Percentiles rank a stretch among this genome's conserved stretches.
Conservation (phyloP, 805 yeast genomes). For the Cyberlindnera misumaiensis region DNA sequence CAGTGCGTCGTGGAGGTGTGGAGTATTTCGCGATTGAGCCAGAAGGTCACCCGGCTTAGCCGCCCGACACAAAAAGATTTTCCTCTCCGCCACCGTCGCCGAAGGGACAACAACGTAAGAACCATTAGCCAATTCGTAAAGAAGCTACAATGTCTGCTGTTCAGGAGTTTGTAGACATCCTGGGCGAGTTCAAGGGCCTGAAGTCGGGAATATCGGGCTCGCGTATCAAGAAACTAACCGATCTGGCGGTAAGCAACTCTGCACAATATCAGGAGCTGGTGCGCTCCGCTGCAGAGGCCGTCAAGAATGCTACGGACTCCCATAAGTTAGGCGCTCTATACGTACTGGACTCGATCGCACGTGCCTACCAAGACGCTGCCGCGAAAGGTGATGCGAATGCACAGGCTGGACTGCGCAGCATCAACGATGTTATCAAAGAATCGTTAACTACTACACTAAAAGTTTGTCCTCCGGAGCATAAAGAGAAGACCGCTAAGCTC, state of each 20-base stretch:
- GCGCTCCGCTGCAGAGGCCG: constrained; percentile 52
- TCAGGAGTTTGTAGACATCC: constrained; percentile 31
- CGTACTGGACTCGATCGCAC: constrained; percentile 85
- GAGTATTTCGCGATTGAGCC: no score
- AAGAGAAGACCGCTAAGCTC: constrained; percentile 72
- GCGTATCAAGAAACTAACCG: constrained; percentile 81
- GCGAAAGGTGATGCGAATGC: constrained; percentile 63
- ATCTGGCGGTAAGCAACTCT: constrained; percentile 63
- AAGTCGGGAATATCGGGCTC: constrained; percentile 94
- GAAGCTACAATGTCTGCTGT: constrained; percentile 21
- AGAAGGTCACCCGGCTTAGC: no score
- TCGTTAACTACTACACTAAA: constrained; percentile 57
- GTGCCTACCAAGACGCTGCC: constrained; percentile 77
- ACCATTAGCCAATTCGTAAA: no score
- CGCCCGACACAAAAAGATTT: no score
- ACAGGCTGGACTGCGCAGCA: constrained; percentile 62
- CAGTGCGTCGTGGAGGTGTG: neutral
- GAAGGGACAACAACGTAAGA: no score
- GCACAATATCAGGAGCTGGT: constrained; percentile 37
- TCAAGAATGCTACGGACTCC: constrained; percentile 65
- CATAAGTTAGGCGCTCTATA: constrained; percentile 90
- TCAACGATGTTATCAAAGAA: constrained; percentile 57
- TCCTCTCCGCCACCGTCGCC: no score
- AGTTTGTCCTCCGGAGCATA: constrained; percentile 48
- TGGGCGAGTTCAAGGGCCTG: constrained; percentile 40